Conservation (phyloP, 495 filamentous ascomycete species). For the Hypoxylon subgilvum region DNA sequence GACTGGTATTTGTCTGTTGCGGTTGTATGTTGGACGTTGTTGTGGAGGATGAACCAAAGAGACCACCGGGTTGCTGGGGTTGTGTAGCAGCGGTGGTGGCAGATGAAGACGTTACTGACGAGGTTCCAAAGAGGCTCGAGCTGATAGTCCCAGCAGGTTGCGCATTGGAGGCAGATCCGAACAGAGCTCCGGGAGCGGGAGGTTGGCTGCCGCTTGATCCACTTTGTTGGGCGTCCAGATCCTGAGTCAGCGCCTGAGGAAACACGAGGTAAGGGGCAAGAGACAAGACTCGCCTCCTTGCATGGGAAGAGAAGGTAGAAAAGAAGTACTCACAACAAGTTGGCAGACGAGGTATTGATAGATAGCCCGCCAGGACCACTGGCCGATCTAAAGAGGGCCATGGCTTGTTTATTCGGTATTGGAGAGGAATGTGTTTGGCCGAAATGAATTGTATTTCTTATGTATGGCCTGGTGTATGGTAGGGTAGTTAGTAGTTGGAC, state of each 20-base stretch:
- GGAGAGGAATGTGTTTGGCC: too few relatives aligned
- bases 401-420: too few relatives aligned
- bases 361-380: constrained; percentile 73
- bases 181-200: constrained; percentile 41
- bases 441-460: too few relatives aligned
- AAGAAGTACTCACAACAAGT: constrained; percentile 62
- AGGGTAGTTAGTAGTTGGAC: too few relatives aligned
- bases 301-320: background rate
- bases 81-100: constrained; percentile 43
- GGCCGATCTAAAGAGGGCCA: constrained; percentile 62
- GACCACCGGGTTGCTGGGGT: constrained; percentile 47
- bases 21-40: constrained; percentile 38
- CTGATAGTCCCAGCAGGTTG: constrained; percentile 19
- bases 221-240: constrained; percentile 31
- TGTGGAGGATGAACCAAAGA: constrained; percentile 34
- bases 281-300: background rate
- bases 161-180: constrained; percentile 37
- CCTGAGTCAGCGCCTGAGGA: constrained; percentile 28
- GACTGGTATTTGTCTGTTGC: constrained; percentile 23
- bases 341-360: constrained; percentile 78
- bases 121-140: constrained; percentile 21
- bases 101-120: constrained; percentile 42
- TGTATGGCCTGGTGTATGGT: too few relatives aligned
- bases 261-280: constrained; percentile 9
- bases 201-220: constrained; percentile 50